These are phyloP conservation scores for Choiromyces venosus DNA, from an alignment of 495 filamentous ascomycete genomes.

Conservation along the genomic window DNA sequence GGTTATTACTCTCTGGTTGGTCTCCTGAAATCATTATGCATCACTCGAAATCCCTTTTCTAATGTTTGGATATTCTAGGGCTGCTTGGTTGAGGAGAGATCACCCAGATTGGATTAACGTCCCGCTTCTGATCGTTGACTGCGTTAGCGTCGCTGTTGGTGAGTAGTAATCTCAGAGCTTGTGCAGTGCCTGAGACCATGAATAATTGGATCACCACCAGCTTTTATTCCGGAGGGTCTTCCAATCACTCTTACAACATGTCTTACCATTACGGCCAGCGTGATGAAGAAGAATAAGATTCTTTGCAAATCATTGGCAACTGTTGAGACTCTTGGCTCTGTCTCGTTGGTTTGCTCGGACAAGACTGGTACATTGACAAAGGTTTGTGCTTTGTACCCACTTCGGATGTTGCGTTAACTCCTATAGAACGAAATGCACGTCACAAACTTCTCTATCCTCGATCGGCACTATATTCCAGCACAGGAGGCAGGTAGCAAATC, in stretches of 20 bases:
- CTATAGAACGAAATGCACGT: slow-evolving; percentile 57
- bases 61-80: slow-evolving; percentile 46
- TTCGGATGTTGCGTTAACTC: neutral
- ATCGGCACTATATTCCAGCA: slow-evolving; percentile 30
- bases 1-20: slow-evolving; percentile 57
- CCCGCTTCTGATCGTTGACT: slow-evolving; percentile 59
- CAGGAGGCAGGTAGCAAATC: neutral
- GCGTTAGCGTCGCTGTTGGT: slow-evolving; percentile 59
- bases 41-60: too few species aligned
- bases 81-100: slow-evolving; percentile 56
- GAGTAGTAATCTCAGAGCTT: too few species aligned
- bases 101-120: slow-evolving; percentile 64
- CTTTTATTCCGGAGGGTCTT: slow-evolving; percentile 71
- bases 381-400: slow-evolving; percentile 39
- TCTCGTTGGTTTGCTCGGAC: too few species aligned
- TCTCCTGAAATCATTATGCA: neutral
- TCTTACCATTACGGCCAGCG: too few species aligned
- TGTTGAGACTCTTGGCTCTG: too few species aligned
- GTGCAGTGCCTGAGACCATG: too few species aligned
- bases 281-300: too few species aligned
- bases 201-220: slow-evolving; percentile 25
- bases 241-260: slow-evolving; percentile 66
- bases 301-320: too few species aligned
- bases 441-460: slow-evolving; percentile 51
- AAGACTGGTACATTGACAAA: too few species aligned